Conservation (phyloP, 352 stramenopile genomes). For the Pythium rhizo-oryzae region DNA sequence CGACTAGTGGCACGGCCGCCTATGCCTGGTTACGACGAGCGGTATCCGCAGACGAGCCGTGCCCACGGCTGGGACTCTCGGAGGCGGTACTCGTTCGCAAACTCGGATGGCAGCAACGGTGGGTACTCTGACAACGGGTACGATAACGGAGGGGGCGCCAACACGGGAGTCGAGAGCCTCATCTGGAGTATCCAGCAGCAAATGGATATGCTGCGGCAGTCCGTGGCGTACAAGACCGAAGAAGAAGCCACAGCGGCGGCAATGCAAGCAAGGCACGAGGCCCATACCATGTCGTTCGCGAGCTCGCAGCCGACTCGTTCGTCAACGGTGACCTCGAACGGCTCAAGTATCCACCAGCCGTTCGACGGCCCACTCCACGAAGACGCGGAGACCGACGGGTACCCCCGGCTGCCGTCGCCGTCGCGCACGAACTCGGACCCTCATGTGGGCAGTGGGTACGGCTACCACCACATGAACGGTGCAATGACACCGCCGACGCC, state of each 20-base stretch:
- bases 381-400: slow-evolving; percentile 21
- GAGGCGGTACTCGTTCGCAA: slow-evolving; percentile 29
- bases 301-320: slow-evolving; percentile 70
- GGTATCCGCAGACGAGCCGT: slow-evolving; percentile 14
- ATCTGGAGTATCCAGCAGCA: slow-evolving; percentile 83
- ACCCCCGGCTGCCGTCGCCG: slow-evolving; percentile 26
- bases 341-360: slow-evolving; percentile 42
- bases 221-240: slow-evolving; percentile 53
- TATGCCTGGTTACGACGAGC: slow-evolving; percentile 15
- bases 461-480: slow-evolving; percentile 22
- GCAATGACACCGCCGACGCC: slow-evolving; percentile 29
- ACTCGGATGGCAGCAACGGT: slow-evolving; percentile 30
- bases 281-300: slow-evolving; percentile 59
- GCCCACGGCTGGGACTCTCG: slow-evolving; percentile 10
- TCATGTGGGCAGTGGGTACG: slow-evolving; percentile 20
- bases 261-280: slow-evolving; percentile 50
- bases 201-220: slow-evolving; percentile 80
- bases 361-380: slow-evolving; percentile 40
- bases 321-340: slow-evolving; percentile 64
- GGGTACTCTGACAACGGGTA: slow-evolving; percentile 20
- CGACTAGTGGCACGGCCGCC: slow-evolving; percentile 53
- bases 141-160: slow-evolving; percentile 29
- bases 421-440: slow-evolving; percentile 32
- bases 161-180: slow-evolving; percentile 64
- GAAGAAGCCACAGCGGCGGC: slow-evolving; percentile 41